Evolutionary conservation across 2,329 filamentous ascomycete genomes (phyloP), one percentile per base, ranked within the genome.

Genomic region (Curvularia eragrostidis): DNA sequence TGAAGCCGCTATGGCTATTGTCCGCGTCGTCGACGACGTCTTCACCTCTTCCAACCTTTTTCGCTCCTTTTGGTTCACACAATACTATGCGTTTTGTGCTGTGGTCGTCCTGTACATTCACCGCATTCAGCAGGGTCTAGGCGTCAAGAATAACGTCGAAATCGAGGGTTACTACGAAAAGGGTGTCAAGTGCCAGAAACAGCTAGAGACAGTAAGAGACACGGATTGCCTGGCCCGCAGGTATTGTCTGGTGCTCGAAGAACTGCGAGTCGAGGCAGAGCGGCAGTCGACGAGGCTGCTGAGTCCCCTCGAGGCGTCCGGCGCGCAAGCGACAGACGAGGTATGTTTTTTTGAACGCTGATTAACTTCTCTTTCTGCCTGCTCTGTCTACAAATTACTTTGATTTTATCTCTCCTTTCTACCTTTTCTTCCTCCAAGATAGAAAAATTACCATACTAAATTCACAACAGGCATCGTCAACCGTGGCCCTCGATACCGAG

Each of bases 51-150:
- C 71, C 9, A 74, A 75, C 36, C 75, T 80, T 2, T 82, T 81
- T 48, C 77, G 82, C 50, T 79, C 80, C 0, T 80, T 83, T 38
- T 84, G 83, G 74, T 84, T 81, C 68, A 84, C 81, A 23, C 80
- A 83, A 36, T 84, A 84, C 59, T 81, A 84, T 3, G 79, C 81
- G 0, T 85, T 85, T 54, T 85, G 82, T 60, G 82, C 83, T 0
- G 75, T 86, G 0, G 81, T 82, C 0, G 81, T 85, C 3, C 72
- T 84, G 0, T 85, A 85, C 55, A 80, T 86, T 2, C 84, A 82
- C 75, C 75, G 82, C 43, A 85, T 86, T 15, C 82, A 84, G 62
- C 77, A 76, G 30, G 69, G 82, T 3, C 70, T 82, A 28, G 64
- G 77, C 6, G 65, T 80, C 3, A 69, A 82, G 9, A 66, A 80